Evolutionary conservation across 148 eudicot species (phyloP).

Genomic region (Cornus suecica): DNA sequence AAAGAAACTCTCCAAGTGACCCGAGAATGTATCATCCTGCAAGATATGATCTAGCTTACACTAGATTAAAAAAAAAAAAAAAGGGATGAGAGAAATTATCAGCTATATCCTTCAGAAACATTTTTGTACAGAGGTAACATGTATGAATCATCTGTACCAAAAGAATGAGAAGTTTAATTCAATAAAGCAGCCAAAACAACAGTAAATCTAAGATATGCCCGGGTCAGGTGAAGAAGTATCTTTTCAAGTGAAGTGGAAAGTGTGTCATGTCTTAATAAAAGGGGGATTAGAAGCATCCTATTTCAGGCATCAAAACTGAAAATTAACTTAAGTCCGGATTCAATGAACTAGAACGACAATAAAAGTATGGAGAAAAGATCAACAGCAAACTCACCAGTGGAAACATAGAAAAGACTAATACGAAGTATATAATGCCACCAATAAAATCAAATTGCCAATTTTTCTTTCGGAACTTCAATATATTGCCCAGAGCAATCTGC

Average conservation of each 20-base stretch:
- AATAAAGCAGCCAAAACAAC: background rate
- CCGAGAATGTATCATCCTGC: slow-evolving; percentile 75
- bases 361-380: background rate
- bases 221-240: background rate
- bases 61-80: slow-evolving; percentile 26
- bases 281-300: slow-evolving; percentile 7
- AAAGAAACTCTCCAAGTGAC: slow-evolving; percentile 82
- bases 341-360: background rate
- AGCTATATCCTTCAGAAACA: slow-evolving; percentile 4
- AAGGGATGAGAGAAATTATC: slow-evolving; percentile 16
- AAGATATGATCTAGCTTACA: slow-evolving; percentile 89
- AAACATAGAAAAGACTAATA: slow-evolving; percentile 92
- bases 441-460: slow-evolving; percentile 99
- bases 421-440: slow-evolving; percentile 93
- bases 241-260: background rate
- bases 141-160: background rate
- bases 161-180: background rate
- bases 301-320: background rate
- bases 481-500: slow-evolving; percentile 98
- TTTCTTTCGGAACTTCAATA: slow-evolving; percentile 95
- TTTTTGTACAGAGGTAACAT: background rate
- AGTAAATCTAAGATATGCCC: background rate
- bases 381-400: slow-evolving; percentile 64
- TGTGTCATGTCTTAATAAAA: background rate
- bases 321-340: background rate